Percentiles rank a stretch among this genome's conserved stretches.
These are phyloP conservation scores for Rickenella mellea DNA, from an alignment of 768 basidiomycete species.

Conservation along the genomic window DNA sequence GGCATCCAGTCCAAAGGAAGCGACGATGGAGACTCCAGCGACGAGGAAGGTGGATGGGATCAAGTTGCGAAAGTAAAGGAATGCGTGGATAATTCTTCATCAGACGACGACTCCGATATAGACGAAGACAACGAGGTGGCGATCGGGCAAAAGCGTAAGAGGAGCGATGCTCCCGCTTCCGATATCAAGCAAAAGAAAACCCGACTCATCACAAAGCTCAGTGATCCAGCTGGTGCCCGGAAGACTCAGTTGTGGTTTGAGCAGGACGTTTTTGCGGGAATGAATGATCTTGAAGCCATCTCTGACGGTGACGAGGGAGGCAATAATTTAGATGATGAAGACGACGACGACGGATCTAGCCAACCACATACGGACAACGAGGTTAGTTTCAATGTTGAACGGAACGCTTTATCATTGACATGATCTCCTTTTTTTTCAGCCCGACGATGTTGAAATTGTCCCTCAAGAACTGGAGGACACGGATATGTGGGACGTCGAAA, in stretches of 20 bases:
- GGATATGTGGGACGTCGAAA: constrained; percentile 74
- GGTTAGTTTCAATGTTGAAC: constrained; percentile 11
- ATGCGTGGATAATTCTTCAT: constrained; percentile 32
- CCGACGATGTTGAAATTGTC: constrained; percentile 67
- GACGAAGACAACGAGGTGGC: constrained; percentile 26
- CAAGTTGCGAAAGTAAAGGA: constrained; percentile 48
- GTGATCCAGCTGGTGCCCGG: constrained; percentile 23
- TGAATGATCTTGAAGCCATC: constrained; percentile 30
- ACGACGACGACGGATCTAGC: constrained; percentile 16
- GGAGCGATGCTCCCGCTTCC: constrained; percentile 15
- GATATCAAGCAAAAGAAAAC: constrained; percentile 35
- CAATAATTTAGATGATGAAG: constrained; percentile 16
- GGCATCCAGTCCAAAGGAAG: constrained; percentile 45
- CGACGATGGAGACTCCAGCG: constrained; percentile 31
- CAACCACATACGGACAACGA: constrained; percentile 15
- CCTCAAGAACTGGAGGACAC: constrained; percentile 54
- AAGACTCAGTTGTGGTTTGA: constrained; percentile 88
- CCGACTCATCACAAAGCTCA: constrained; percentile 41
- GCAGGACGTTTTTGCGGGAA: constrained; percentile 74
- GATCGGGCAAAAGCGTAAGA: constrained; percentile 32
- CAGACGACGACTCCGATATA: constrained; percentile 43
- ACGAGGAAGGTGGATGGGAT: constrained; percentile 63
- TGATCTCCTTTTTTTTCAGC: constrained; percentile 18
- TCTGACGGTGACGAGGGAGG: constrained; percentile 19
- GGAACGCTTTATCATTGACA: constrained; percentile 3